These are phyloP conservation scores for Bothriochloa decipiens DNA, from an alignment of 176 grass and related monocot species.

Conservation along the genomic window DNA sequence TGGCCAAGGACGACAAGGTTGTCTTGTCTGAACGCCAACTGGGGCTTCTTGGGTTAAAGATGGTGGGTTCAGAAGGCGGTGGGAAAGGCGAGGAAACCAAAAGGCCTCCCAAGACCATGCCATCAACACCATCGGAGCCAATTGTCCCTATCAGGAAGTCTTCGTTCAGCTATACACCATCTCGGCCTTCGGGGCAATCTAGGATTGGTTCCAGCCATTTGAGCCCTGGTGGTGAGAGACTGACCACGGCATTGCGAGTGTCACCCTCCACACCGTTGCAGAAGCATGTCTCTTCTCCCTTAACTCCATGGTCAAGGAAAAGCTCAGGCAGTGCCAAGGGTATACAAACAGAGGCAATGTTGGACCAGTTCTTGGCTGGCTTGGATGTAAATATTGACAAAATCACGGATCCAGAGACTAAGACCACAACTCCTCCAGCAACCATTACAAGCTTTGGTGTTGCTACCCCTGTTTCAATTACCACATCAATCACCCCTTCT, in stretches of 20 bases:
- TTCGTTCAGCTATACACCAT: conserved; percentile 81
- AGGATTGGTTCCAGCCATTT: conserved; percentile 61
- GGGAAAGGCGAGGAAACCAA: conserved; percentile 52
- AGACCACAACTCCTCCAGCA: conserved; percentile 59
- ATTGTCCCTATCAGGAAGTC: conserved; percentile 80
- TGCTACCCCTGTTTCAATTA: conserved; percentile 69
- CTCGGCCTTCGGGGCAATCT: conserved; percentile 41
- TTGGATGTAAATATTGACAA: conserved; percentile 74
- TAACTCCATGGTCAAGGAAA: conserved; percentile 89
- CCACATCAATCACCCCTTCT: conserved; percentile 62
- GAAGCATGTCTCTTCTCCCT: conserved; percentile 67
- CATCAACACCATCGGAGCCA: conserved; percentile 63
- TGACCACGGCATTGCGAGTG: conserved; percentile 48
- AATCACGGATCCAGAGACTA: conserved; percentile 59
- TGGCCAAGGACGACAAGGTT: conserved; percentile 54
- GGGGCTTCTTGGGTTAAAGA: conserved; percentile 65
- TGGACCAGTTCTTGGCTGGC: conserved; percentile 79
- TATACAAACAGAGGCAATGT: conserved; percentile 83
- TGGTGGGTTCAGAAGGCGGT: conserved; percentile 20
- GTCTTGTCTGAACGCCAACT: conserved; percentile 58
- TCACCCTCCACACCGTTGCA: conserved; percentile 65
- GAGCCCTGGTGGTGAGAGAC: conserved; percentile 67
- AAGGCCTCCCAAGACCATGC: conserved; percentile 77
- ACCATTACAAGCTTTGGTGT: conserved; percentile 57
- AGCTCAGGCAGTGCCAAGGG: conserved; percentile 75